Evolutionary conservation across 1,139 yeast genomes (phyloP).

Genomic region (Suhomyces taliae): DNA sequence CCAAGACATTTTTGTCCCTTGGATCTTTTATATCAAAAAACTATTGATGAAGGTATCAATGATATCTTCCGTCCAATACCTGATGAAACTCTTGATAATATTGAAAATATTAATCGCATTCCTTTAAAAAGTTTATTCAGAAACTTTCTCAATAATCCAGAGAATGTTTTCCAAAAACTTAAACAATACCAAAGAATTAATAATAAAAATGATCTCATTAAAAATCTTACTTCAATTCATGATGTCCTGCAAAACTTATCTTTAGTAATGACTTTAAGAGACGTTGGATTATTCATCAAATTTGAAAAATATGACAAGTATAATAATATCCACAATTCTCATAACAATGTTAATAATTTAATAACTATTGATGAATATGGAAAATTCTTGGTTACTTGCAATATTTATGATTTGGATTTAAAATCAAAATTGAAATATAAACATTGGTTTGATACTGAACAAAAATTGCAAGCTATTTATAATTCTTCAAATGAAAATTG

Average conservation of each 20-base stretch:
- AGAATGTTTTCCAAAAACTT: constrained; percentile 40
- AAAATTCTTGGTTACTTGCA: constrained; percentile 36
- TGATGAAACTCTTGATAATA: constrained; percentile 14
- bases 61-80: constrained; percentile 38
- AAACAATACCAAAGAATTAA: constrained; percentile 38
- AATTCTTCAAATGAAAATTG: constrained; percentile 38
- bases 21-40: constrained; percentile 36
- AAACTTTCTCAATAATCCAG: constrained; percentile 28
- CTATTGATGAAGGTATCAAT: constrained; percentile 34
- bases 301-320: constrained; percentile 35
- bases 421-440: constrained; percentile 41
- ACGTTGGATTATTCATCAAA: constrained; percentile 51
- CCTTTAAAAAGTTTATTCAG: constrained; percentile 33
- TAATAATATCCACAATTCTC: constrained; percentile 35
- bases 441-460: constrained; percentile 45
- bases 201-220: constrained; percentile 35
- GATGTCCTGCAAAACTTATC: constrained; percentile 49
- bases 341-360: constrained; percentile 35
- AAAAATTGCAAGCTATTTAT: constrained; percentile 34
- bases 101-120: constrained; percentile 22
- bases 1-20: constrained; percentile 46
- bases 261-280: constrained; percentile 56
- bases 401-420: constrained; percentile 46
- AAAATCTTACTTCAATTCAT: constrained; percentile 32
- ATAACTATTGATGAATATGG: constrained; percentile 27